phyloP scores from a whole-genome alignment of 768 basidiomycete species.

The Coprinopsis strossmayeri region DNA sequence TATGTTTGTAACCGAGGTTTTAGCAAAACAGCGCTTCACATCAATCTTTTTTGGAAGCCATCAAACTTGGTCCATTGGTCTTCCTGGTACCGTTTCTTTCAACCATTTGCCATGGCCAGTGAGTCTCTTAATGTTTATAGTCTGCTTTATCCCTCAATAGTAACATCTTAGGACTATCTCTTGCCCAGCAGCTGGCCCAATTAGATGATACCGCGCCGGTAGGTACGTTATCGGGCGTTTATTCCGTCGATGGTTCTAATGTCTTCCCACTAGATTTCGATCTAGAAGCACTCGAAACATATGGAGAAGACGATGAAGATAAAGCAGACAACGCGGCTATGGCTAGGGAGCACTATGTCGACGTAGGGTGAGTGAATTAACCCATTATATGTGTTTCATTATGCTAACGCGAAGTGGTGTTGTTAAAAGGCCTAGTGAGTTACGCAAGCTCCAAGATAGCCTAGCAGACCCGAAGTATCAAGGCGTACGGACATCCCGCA shows the following conservation, averaged over 20 bases:
- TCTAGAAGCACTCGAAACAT: slow-evolving; percentile 62
- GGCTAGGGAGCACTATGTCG: slow-evolving; percentile 71
- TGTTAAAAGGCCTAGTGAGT: slow-evolving; percentile 52
- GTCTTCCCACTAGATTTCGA: slow-evolving; percentile 56
- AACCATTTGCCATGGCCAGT: too few species aligned
- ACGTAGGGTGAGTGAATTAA: slow-evolving; percentile 60
- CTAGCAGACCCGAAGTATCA: slow-evolving; percentile 76
- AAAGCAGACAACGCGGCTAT: slow-evolving; percentile 26
- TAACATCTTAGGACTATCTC: slow-evolving; percentile 44
- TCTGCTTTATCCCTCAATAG: too few species aligned
- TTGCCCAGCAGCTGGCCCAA: slow-evolving; percentile 77
- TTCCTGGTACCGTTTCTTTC: too few species aligned
- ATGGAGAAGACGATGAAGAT: slow-evolving; percentile 39
- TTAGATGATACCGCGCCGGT: slow-evolving; percentile 65
- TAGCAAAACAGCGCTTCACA: background rate
- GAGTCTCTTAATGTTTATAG: too few species aligned
- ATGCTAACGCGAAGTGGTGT: background rate
- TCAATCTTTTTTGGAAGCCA: background rate
- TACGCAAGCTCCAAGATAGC: slow-evolving; percentile 60
- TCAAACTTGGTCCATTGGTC: too few species aligned
- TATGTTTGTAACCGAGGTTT: background rate
- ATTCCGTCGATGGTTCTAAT: background rate
- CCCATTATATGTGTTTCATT: background rate
- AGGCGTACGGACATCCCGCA: slow-evolving; percentile 58
- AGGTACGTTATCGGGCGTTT: slow-evolving; percentile 36